Evolutionary conservation across 306 rosid genomes (phyloP), one percentile per base, ranked within the genome.

Genomic region (Gynostemma pentaphyllum): DNA sequence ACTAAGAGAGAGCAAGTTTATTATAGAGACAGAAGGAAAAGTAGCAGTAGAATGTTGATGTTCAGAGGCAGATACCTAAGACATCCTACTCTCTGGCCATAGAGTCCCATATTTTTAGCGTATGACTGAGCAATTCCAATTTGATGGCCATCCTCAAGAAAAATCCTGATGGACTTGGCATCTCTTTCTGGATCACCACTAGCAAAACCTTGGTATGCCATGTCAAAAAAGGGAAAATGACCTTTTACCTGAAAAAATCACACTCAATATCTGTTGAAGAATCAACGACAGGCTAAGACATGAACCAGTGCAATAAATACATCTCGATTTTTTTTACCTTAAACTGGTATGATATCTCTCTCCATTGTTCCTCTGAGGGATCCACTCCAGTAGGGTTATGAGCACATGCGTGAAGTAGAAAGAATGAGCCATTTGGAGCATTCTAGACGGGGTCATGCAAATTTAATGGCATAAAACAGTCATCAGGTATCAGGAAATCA

Each of bases 191-290:
- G 96, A 79, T 78, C 71, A 37, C 99, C 99, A 65, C 96, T 92
- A n/a, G 99, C 99, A 82, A 92, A 92, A 73, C 98, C 98, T 92
- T 92, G 98, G 74, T 86, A 92, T 66, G 98, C 98, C 96, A 88
- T 88, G 84, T 92, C 98, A 76, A 92, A 92, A 76, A 92, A 81
- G 67, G 98, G 77, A 72, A 88, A 86, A 79, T 88, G 98, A 53
- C 88, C 90, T 73, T 88, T 92, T 42, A 73, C 85, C 98, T 92
- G 86, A 52, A 77, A 84, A 51, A 68, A 61, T 66, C 24, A 62
- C 18, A 47, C 41, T 41, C 37, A 62, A 32, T 1, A 47, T 41
- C 64, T 62, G 70, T 57, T 16, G 34, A 36, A 61, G 36, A 72
- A 48, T 4, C 6, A 55, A 30, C 3, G n/a, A 50, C 47, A 45